phyloP scores from a whole-genome alignment of 1,284 basidiomycete species.

The Ustilago crameri region DNA sequence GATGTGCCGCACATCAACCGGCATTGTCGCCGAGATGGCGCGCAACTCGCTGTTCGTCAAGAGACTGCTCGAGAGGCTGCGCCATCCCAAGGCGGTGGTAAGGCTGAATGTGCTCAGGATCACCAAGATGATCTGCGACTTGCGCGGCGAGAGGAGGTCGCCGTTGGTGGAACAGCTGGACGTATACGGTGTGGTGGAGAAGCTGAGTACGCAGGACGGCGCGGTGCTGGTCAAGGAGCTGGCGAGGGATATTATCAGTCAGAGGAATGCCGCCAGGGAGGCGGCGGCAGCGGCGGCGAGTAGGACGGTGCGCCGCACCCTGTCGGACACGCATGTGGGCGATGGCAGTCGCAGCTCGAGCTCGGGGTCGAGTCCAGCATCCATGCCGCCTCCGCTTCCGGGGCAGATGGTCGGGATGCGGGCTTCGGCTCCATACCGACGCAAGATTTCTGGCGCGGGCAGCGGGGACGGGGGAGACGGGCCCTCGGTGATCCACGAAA shows the following conservation, averaged over 20 bases:
- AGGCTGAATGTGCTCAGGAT: slow-evolving; percentile 89
- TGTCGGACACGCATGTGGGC: slow-evolving; percentile 47
- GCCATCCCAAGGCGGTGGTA: slow-evolving; percentile 80
- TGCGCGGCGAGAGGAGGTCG: slow-evolving; percentile 73
- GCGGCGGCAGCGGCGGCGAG: no score
- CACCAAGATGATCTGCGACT: slow-evolving; percentile 84
- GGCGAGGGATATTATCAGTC: slow-evolving; percentile 56
- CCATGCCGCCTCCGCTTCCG: slow-evolving; percentile 23
- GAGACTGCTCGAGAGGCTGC: slow-evolving; percentile 85
- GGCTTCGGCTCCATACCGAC: slow-evolving; percentile 39
- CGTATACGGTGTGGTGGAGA: slow-evolving; percentile 55
- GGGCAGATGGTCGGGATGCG: slow-evolving; percentile 34
- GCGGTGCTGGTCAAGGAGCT: slow-evolving; percentile 73
- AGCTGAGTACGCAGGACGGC: slow-evolving; percentile 49
- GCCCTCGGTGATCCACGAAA: slow-evolving; percentile 36
- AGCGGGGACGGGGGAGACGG: slow-evolving; percentile 19
- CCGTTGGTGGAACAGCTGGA: slow-evolving; percentile 52
- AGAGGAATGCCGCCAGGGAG: slow-evolving; percentile 27
- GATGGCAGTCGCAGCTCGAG: slow-evolving; percentile 17
- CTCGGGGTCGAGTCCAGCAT: slow-evolving; percentile 15
- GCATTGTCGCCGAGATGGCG: slow-evolving; percentile 80
- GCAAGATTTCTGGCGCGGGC: slow-evolving; percentile 43
- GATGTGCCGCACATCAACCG: slow-evolving; percentile 82
- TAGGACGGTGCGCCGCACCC: slow-evolving; percentile 39
- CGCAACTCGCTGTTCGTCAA: slow-evolving; percentile 82